Evolutionary conservation across 352 stramenopile species (phyloP), one percentile per base, ranked within the genome.

Genomic region (Phytopythium helicoides): DNA sequence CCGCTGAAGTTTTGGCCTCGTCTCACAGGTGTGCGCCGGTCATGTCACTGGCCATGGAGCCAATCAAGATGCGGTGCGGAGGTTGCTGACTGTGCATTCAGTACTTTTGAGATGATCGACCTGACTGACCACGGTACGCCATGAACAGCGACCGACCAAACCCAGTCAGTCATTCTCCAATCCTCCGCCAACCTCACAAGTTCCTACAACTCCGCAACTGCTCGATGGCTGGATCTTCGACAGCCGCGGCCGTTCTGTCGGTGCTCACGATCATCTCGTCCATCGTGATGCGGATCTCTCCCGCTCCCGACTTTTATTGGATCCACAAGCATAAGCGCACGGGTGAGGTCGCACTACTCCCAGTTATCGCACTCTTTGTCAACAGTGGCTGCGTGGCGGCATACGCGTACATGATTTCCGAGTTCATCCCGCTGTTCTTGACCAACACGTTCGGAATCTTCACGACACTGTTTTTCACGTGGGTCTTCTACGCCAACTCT

Each of bases 191-290:
- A 18, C 37, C 4, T 21, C 11, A 22, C n/a, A 33, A 33, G 28
- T 9, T 21, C 7, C 11, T 21, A 22, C 37, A 18, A 9, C 15
- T 25, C 11, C 14, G 6, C 14, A 14, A 18, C 15, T 10, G 21
- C 39, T n/a, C 7, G 21, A 38, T 50, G 44, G n/a, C n/a, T n/a
- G n/a, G n/a, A n/a, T n/a, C n/a, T n/a, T n/a, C n/a, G n/a, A n/a
- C 44, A 18, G 14, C 44, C 16, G 22, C 62, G 10, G 54, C 51
- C 4, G 52, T 55, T 3, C 45, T 73, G 22, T 56, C 56, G 18
- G 65, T 87, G n/a, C 47, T 89, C 38, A 76, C 74, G 12, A 82
- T 81, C 50, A 68, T 87, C 44, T 84, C 77, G 45, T 71, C 72
- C 53, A 59, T 86, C 39, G 85, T 80, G 56, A 84, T 89, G 76